Evolutionary conservation across 257 asterid species (phyloP).

Genomic region (Echites panduratus): DNA sequence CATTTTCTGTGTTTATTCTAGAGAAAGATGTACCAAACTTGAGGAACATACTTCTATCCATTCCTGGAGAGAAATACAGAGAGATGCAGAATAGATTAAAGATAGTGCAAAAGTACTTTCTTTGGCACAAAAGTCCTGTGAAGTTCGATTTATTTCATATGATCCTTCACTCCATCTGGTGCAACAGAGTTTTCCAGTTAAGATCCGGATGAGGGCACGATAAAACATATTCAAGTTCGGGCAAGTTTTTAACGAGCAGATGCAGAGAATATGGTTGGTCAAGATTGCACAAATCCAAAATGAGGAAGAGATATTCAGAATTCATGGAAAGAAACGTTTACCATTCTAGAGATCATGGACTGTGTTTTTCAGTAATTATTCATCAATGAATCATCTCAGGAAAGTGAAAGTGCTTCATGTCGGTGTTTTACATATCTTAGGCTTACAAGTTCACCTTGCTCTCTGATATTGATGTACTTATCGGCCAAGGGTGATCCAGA

Average conservation of each 20-base stretch:
- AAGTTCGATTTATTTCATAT: slow-evolving; percentile 60
- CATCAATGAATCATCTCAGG: background rate
- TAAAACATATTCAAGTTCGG: background rate
- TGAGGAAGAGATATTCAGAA: background rate
- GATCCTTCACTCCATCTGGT: slow-evolving; percentile 70
- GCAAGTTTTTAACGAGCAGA: background rate
- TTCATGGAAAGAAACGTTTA: background rate
- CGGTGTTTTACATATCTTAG: too few relatives aligned
- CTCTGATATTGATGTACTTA: background rate
- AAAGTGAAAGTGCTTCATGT: background rate
- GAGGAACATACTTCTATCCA: slow-evolving; percentile 48
- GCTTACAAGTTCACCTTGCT: background rate
- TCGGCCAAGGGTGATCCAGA: background rate
- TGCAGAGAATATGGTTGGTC: background rate
- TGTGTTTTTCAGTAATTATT: background rate
- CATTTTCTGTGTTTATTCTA: slow-evolving; percentile 42
- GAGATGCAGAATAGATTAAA: slow-evolving; percentile 42
- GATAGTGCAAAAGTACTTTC: slow-evolving; percentile 35
- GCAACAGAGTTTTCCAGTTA: slow-evolving; percentile 45
- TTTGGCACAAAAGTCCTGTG: slow-evolving; percentile 53
- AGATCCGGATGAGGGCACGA: slow-evolving; percentile 8
- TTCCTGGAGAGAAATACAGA: slow-evolving; percentile 40
- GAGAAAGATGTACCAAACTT: slow-evolving; percentile 52
- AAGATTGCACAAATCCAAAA: background rate
- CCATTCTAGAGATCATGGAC: background rate